Base-by-base conservation (phyloP, 1,284 basidiomycete species). In the Agaricales sp. region DNA sequence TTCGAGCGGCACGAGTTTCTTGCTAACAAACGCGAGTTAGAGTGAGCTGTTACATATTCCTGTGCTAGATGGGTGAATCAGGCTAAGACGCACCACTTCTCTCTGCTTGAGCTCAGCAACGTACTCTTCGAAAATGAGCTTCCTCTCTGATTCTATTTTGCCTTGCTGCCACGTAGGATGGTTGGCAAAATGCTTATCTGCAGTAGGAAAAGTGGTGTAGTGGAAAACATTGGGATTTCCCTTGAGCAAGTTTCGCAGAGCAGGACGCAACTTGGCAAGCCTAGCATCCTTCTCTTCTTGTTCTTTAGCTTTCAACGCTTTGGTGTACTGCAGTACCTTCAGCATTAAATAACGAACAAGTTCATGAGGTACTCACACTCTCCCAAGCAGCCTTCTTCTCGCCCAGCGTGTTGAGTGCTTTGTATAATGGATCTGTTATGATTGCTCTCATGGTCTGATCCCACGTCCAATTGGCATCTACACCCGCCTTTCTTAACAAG, bases 341-440 rank as follows among this genome's bases (percentile, higher is more conserved):
- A n/a, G n/a, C n/a, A n/a, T n/a, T n/a, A 52, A 38, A 41, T n/a
- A 23, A 38, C 13, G 21, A 37, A 13, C 3, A 47, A 24, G 21
- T 13, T 35, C 30, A 35, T 46, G 13, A 26, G 8, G 23, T 14
- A 18, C 74, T 38, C 46, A 90, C 91, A 77, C 92, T 93, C 64
- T 92, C 87, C 78, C 86, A 99, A 45, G 86, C 84, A 44, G 82
- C 73, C 67, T 97, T 98, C 70, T 95, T 94, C 68, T 99, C 92
- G 2, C 92, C 89, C 47, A 98, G 74, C 43, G 89, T 91, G 62
- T 90, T 91, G 53, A 99, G 73, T 46, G 92, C 87, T 70, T 94
- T 96, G 71, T 97, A 99, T 55, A 97, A 69, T 35, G 96, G 94
- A 70, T 99, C 95, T 57, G 93, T 97, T 67, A 99, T 94, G 65